phyloP scores from a whole-genome alignment of 2,329 filamentous ascomycete species.

The Ceratocystiopsis minuta region DNA sequence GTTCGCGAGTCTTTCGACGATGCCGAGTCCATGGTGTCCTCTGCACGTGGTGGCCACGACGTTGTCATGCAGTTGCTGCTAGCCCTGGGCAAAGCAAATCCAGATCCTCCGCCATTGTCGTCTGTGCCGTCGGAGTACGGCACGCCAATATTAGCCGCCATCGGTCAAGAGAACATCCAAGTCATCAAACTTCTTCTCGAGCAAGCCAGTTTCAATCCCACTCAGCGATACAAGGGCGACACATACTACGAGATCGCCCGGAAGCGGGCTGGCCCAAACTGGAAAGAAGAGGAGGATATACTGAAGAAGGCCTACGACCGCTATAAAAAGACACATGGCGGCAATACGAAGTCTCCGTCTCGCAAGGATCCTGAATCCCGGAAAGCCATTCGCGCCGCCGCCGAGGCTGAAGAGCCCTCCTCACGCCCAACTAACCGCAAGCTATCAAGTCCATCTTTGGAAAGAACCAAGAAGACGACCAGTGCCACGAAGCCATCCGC shows the following conservation, averaged over 20 bases:
- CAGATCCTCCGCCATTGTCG: constrained; percentile 49
- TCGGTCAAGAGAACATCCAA: constrained; percentile 72
- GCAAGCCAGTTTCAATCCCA: constrained; percentile 67
- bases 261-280: constrained; percentile 66
- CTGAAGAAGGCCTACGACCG: constrained; percentile 60
- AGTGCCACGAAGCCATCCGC: constrained; percentile 13
- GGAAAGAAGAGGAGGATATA: constrained; percentile 73
- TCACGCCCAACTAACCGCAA: constrained; percentile 26
- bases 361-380: constrained; percentile 25
- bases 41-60: constrained; percentile 80
- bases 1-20: constrained; percentile 49
- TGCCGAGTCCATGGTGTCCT: constrained; percentile 74
- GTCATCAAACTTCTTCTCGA: constrained; percentile 66
- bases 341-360: constrained; percentile 32
- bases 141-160: constrained; percentile 86
- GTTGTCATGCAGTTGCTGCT: constrained; percentile 66
- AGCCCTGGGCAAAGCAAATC: constrained; percentile 45
- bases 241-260: constrained; percentile 79
- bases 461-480: constrained; percentile 24
- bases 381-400: constrained; percentile 25
- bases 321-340: constrained; percentile 30
- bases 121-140: constrained; percentile 51
- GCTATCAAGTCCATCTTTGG: constrained; percentile 29
- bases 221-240: constrained; percentile 54
- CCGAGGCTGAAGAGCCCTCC: constrained; percentile 21